A percentile compares a stretch with the other conserved stretches of the same genome.
Evolutionary conservation across 139 green algal genomes (phyloP).

Genomic region (Chlamydomonas sp.): DNA sequence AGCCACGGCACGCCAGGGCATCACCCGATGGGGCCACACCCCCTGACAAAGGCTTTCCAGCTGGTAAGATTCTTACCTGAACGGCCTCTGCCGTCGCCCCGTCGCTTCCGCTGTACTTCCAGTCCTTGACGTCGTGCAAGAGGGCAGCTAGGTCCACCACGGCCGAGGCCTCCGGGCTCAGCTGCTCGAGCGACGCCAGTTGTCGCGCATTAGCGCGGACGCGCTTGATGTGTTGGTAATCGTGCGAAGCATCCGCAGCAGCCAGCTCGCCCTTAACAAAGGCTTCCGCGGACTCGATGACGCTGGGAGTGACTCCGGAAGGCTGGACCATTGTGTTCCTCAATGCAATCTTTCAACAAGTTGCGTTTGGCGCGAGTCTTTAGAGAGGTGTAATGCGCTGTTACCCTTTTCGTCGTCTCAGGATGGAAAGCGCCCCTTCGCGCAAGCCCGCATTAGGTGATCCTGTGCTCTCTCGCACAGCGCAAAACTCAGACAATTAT

Average conservation of each 20-base stretch:
- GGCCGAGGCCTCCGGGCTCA: conserved; percentile 14
- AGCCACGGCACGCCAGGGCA: no score
- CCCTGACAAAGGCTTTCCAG: conserved; percentile 53
- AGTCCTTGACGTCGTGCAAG: conserved; percentile 75
- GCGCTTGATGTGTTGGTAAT: conserved; percentile 51
- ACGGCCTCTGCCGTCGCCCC: conserved; percentile 7
- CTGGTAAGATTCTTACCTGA: conserved; percentile 63
- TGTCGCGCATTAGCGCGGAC: conserved; percentile 43
- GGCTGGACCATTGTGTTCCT: no score
- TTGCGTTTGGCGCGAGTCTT: no score
- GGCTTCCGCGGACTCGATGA: conserved; percentile 18
- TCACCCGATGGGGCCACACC: background rate
- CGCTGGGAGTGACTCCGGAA: background rate
- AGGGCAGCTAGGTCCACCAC: conserved; percentile 72
- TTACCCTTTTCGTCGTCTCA: no score
- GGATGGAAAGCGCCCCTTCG: no score
- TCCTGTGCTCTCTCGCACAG: no score
- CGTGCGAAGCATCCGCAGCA: conserved; percentile 36
- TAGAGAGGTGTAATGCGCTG: no score
- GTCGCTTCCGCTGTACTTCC: conserved; percentile 62
- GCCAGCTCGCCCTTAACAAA: conserved; percentile 31
- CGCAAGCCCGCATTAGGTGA: no score
- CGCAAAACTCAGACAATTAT: no score
- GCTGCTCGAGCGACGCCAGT: conserved; percentile 38
- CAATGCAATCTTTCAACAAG: no score